Percentiles rank a stretch among this genome's conserved stretches.
Evolutionary conservation across 441 rosid species (phyloP).

Genomic region (Pelargonium hybrid): DNA sequence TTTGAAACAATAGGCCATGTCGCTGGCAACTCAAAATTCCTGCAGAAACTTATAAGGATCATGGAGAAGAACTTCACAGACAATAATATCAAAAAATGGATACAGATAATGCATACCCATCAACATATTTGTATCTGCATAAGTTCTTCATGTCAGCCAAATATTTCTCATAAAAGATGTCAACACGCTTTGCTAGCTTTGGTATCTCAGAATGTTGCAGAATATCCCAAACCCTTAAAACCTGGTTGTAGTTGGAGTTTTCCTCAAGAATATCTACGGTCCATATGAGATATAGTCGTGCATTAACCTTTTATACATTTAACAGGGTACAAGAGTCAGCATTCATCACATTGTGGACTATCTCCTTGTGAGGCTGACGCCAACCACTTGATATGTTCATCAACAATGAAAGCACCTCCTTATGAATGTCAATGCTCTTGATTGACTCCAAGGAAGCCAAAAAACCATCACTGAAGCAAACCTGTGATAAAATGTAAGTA

Average conservation of each 20-base stretch:
- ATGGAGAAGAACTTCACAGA: neutral
- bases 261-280: conserved; percentile 24
- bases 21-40: conserved; percentile 14
- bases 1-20: neutral
- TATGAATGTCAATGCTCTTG: neutral
- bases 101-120: conserved; percentile 13
- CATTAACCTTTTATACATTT: conserved; percentile 19
- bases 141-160: conserved; percentile 8
- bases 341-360: neutral
- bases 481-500: conserved; percentile 15
- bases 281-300: conserved; percentile 23
- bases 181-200: conserved; percentile 16
- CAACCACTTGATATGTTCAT: conserved; percentile 33
- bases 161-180: conserved; percentile 7
- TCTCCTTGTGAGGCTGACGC: conserved; percentile 14
- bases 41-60: neutral
- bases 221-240: conserved; percentile 36
- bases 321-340: conserved; percentile 17
- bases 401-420: conserved; percentile 15
- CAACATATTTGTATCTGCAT: conserved; percentile 18
- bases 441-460: conserved; percentile 21
- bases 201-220: conserved; percentile 22
- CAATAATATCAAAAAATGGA: too few relatives aligned
- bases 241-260: conserved; percentile 17
- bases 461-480: conserved; percentile 29